Evolutionary conservation across 1,284 basidiomycete genomes (phyloP), one percentile per base, ranked within the genome.

Genomic region (Cutaneotrichosporon sp.): DNA sequence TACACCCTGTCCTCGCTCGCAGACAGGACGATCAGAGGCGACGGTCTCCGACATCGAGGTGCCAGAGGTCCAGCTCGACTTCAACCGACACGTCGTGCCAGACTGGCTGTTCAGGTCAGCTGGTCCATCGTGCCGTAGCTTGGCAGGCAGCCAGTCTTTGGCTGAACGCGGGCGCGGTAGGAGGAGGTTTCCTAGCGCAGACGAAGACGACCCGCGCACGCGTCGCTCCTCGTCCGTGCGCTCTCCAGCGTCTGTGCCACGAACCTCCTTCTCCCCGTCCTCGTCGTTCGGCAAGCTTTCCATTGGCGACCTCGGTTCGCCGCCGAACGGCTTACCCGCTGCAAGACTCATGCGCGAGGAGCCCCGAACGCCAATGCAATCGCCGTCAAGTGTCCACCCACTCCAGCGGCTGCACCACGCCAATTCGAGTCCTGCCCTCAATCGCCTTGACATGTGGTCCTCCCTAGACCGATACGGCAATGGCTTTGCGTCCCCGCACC

Each of bases 71-170:
- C 88, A 88, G 18, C 85, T 99, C 50, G 92, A 96, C 73, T 88
- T 88, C 69, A 99, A 99, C 76, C 86, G 91, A 5, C 96, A 99
- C 79, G 97, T 99, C 65, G 88, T 99, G 52, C 97, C 96, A 0
- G 88, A 95, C 69, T 97, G 93, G 90, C 85, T 98, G 78, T 83
- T 94, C 61, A 65, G 63, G 13, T 72, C 69, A 1, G 69, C 68
- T 18, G 57, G 69, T 4, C 60, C 60, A 10, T 31, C 56, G 52
- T 56, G 53, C 38, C 36, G 53, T 42, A 36, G 31, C 52, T 51
- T 53, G 31, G 30, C 30, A n/a, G 55, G 36, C 5, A 42, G 36
- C 16, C 36, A 40, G n/a, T 47, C 50, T 32, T 26, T 36, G 42
- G 30, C 30, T 5, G 26, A 69, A 68, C 26, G 72, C 69, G 46